A percentile compares a stretch with the other conserved stretches of the same genome.
phyloP scores from a whole-genome alignment of 208 protist genomes.

The Crithidia sp. region DNA sequence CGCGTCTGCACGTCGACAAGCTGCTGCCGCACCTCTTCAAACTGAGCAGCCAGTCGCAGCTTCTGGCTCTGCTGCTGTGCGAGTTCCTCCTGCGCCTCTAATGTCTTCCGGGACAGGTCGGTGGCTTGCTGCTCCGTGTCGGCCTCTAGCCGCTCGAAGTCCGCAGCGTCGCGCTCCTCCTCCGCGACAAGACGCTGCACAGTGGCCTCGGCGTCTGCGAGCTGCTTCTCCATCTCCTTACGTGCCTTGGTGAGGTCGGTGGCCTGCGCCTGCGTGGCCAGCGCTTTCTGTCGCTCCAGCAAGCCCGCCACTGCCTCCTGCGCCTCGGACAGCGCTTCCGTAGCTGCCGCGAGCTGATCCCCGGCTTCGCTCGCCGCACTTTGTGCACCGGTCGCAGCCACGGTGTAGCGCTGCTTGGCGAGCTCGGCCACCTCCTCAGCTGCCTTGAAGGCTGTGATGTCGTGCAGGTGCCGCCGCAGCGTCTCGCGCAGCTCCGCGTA shows the following conservation, averaged over 20 bases:
- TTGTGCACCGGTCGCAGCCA: slow-evolving; percentile 31
- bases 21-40: slow-evolving; percentile 36
- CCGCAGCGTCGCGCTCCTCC: slow-evolving; percentile 55
- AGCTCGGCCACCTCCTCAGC: slow-evolving; percentile 64
- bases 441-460: slow-evolving; percentile 54
- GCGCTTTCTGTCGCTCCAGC: slow-evolving; percentile 33
- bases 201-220: slow-evolving; percentile 48
- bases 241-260: slow-evolving; percentile 48
- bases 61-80: slow-evolving; percentile 45
- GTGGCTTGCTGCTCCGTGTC: slow-evolving; percentile 71
- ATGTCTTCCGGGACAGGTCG: slow-evolving; percentile 54
- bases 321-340: slow-evolving; percentile 35
- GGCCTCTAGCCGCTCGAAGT: slow-evolving; percentile 80
- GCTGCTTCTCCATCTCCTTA: slow-evolving; percentile 59
- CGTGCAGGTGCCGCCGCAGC: slow-evolving; percentile 45
- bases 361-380: slow-evolving; percentile 42
- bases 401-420: slow-evolving; percentile 48
- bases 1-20: slow-evolving; percentile 59
- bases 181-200: slow-evolving; percentile 48
- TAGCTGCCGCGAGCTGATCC: slow-evolving; percentile 42
- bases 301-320: slow-evolving; percentile 34
- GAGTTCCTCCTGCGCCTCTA: slow-evolving; percentile 69
- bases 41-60: slow-evolving; percentile 38
- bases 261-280: slow-evolving; percentile 44
- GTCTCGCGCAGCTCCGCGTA: slow-evolving; percentile 46